Evolutionary conservation across 179 eudicot genomes (phyloP), one percentile per base, ranked within the genome.

Genomic region (Silene coronaria): DNA sequence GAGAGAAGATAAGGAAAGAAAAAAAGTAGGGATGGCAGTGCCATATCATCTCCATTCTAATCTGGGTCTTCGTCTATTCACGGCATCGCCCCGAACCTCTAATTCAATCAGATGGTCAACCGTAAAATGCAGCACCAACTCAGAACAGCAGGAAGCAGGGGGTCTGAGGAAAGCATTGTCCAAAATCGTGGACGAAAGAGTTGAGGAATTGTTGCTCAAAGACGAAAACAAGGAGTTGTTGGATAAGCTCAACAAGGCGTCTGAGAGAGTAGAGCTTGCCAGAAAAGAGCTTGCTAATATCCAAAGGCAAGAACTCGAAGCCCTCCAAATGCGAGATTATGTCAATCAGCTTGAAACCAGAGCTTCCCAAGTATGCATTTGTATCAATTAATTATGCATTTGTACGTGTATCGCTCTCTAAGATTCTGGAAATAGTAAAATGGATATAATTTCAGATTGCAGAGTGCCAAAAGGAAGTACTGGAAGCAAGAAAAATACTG

Each of bases 331-430:
- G 87, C 88, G 86, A 73, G 84, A 88, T 14, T 96, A 91, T 17
- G 76, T 93, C 61, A 34, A 78, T 46, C 86, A 81, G 71, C 97
- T 96, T 62, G 90, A 96, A 84, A 71, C 84, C 70, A 86, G 83
- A 80, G 90, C 96, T 0, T 76, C 96, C 17, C 89, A 96, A 96
- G 99, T 96, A n/a, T n/a, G n/a, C n/a, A n/a, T n/a, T n/a, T n/a
- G n/a, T n/a, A n/a, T n/a, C n/a, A n/a, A n/a, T n/a, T n/a, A n/a
- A n/a, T n/a, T n/a, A n/a, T n/a, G n/a, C n/a, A n/a, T n/a, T n/a
- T n/a, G n/a, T n/a, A n/a, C n/a, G n/a, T n/a, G n/a, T n/a, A n/a
- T n/a, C n/a, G n/a, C n/a, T n/a, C n/a, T n/a, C n/a, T n/a, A n/a
- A n/a, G n/a, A n/a, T n/a, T n/a, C n/a, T n/a, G n/a, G n/a, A n/a